Conservation (phyloP, 768 basidiomycete species). For the Suillus cothurnatus region DNA sequence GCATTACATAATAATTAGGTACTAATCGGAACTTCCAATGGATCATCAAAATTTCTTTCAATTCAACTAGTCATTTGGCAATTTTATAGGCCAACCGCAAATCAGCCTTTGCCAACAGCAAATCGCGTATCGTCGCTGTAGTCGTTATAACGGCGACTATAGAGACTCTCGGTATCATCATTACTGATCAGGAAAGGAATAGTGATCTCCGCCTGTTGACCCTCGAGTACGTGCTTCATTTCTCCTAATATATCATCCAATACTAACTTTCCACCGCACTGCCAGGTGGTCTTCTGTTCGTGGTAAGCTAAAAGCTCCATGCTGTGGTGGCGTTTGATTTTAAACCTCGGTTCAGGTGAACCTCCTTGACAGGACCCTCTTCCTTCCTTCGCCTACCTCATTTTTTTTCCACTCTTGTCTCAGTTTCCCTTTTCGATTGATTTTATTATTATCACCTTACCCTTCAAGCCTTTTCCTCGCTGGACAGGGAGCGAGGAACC, state of each 20-base stretch:
- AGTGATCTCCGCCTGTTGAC: constrained; percentile 81
- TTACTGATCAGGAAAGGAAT: constrained; percentile 79
- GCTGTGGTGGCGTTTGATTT: constrained; percentile 16
- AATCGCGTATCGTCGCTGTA: constrained; percentile 19
- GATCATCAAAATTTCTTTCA: constrained; percentile 20
- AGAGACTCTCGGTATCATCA: constrained; percentile 49
- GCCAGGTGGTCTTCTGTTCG: constrained; percentile 78
- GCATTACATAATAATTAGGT: constrained; percentile 11
- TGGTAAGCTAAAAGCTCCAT: constrained; percentile 48
- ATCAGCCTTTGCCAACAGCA: constrained; percentile 11
- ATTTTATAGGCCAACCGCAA: constrained; percentile 23
- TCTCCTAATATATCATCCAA: constrained; percentile 13
- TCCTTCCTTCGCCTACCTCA: constrained; percentile 4
- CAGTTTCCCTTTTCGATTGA: constrained; percentile 12
- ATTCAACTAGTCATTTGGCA: constrained; percentile 16
- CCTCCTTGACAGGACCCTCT: constrained; percentile 65
- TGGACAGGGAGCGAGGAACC: constrained; percentile 68
- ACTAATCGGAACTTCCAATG: background rate
- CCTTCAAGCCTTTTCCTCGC: constrained; percentile 66
- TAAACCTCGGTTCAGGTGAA: constrained; percentile 55
- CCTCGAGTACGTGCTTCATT: constrained; percentile 59
- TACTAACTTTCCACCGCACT: constrained; percentile 19
- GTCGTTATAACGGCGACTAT: constrained; percentile 40
- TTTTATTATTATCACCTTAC: constrained; percentile 24
- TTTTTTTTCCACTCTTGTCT: constrained; percentile 14